These are phyloP conservation scores for Spizellomyces sp. DNA, from an alignment of 192 early-diverging fungal genomes.

Conservation along the genomic window DNA sequence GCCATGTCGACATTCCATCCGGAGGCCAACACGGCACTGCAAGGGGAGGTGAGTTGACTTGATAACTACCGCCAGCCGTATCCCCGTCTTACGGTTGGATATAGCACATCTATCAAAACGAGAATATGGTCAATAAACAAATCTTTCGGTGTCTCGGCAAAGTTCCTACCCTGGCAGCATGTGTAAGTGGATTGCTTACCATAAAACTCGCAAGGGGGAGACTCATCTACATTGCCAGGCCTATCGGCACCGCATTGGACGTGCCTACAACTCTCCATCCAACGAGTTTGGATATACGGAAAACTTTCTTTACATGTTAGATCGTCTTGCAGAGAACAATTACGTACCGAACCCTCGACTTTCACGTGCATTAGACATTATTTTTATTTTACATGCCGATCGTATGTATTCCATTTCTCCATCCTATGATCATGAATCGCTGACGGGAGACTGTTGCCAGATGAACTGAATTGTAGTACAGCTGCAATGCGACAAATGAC, in stretches of 20 bases:
- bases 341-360: conserved; percentile 63
- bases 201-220: not conserved
- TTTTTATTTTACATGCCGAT: conserved; percentile 74
- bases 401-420: conserved; percentile 6
- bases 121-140: conserved; percentile 63
- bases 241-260: conserved; percentile 64
- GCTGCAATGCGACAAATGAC: conserved; percentile 72
- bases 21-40: conserved; percentile 62
- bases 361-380: conserved; percentile 62
- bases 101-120: conserved; percentile 43
- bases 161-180: conserved; percentile 68
- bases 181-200: conserved; percentile 51
- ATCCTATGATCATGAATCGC: not conserved
- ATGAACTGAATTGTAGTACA: conserved; percentile 35
- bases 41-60: conserved; percentile 40
- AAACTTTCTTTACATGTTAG: conserved; percentile 74
- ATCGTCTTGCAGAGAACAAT: conserved; percentile 58
- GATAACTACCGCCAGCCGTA: conserved; percentile 26
- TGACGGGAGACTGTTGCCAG: not conserved
- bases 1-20: conserved; percentile 72
- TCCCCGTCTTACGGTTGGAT: conserved; percentile 58
- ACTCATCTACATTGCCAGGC: conserved; percentile 1
- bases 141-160: conserved; percentile 70
- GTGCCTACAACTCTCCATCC: conserved; percentile 51
- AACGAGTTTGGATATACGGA: conserved; percentile 60